A percentile compares a stretch with the other conserved stretches of the same genome.
phyloP scores from a whole-genome alignment of 495 filamentous ascomycete species.

The Pseudomonodictys pantanalensis region DNA sequence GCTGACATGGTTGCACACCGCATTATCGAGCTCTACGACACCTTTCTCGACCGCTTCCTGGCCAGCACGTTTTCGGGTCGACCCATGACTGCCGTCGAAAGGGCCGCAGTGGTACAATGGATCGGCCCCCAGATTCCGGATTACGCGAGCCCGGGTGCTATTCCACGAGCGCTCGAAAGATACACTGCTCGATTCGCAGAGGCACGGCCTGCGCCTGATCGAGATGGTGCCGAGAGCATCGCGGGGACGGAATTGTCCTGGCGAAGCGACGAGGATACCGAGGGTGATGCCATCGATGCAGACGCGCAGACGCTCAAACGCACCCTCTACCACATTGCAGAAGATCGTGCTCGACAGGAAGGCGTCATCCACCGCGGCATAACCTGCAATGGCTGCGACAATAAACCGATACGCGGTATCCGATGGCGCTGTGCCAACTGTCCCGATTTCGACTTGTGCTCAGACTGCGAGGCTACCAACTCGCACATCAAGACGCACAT shows the following conservation, averaged over 20 bases:
- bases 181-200: constrained; percentile 3
- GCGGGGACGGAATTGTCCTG: constrained; percentile 28
- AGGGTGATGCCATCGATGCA: constrained; percentile 42
- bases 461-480: constrained; percentile 46
- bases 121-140: not conserved
- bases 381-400: constrained; percentile 81
- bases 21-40: constrained; percentile 25
- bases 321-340: constrained; percentile 49
- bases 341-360: constrained; percentile 59
- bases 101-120: constrained; percentile 1
- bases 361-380: constrained; percentile 94
- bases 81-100: not conserved
- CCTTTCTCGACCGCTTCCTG: constrained; percentile 24
- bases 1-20: constrained; percentile 5
- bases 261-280: constrained; percentile 18
- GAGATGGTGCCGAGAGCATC: constrained; percentile 23
- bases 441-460: constrained; percentile 69
- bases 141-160: not conserved
- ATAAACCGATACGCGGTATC: constrained; percentile 84
- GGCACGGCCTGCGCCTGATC: not conserved
- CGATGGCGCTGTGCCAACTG: constrained; percentile 92
- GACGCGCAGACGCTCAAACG: constrained; percentile 54
- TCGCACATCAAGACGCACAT: constrained; percentile 92
- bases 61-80: constrained; percentile 6
- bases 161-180: constrained; percentile 6